Conservation (phyloP, 2,329 filamentous ascomycete species). For the Pseudogymnoascus sp. region DNA sequence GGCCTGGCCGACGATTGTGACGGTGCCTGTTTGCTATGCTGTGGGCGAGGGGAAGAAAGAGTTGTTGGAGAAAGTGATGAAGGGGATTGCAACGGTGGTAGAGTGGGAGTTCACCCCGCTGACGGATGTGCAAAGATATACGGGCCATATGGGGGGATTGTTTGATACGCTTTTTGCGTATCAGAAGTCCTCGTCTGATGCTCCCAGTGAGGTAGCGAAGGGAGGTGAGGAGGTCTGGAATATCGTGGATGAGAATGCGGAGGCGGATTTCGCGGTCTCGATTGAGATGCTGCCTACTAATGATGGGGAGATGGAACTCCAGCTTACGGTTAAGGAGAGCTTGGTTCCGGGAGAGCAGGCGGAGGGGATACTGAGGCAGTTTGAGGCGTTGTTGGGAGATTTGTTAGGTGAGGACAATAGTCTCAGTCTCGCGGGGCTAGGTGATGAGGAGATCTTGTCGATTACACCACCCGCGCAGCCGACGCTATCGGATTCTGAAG, state of each 20-base stretch:
- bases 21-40: slow-evolving; percentile 61
- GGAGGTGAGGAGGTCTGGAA: slow-evolving; percentile 47
- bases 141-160: slow-evolving; percentile 55
- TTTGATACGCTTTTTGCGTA: slow-evolving; percentile 86
- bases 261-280: slow-evolving; percentile 71
- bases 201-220: slow-evolving; percentile 12
- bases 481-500: slow-evolving; percentile 41
- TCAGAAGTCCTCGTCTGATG: slow-evolving; percentile 46
- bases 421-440: slow-evolving; percentile 28
- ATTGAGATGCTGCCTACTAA: slow-evolving; percentile 61
- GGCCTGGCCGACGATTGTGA: slow-evolving; percentile 73
- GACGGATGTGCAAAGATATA: slow-evolving; percentile 62
- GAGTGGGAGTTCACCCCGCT: slow-evolving; percentile 67
- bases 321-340: slow-evolving; percentile 57
- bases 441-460: slow-evolving; percentile 44
- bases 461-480: slow-evolving; percentile 53
- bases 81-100: slow-evolving; percentile 54
- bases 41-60: slow-evolving; percentile 38
- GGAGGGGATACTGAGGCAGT: slow-evolving; percentile 56
- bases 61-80: slow-evolving; percentile 56
- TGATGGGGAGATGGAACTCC: slow-evolving; percentile 45
- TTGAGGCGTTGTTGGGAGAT: slow-evolving; percentile 57
- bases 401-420: slow-evolving; percentile 39
- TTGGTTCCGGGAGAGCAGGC: slow-evolving; percentile 64
- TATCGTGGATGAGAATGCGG: slow-evolving; percentile 55